A percentile compares a stretch with the other conserved stretches of the same genome.
These are phyloP conservation scores for Lentinula raphanica DNA, from an alignment of 768 basidiomycete genomes.

Conservation along the genomic window DNA sequence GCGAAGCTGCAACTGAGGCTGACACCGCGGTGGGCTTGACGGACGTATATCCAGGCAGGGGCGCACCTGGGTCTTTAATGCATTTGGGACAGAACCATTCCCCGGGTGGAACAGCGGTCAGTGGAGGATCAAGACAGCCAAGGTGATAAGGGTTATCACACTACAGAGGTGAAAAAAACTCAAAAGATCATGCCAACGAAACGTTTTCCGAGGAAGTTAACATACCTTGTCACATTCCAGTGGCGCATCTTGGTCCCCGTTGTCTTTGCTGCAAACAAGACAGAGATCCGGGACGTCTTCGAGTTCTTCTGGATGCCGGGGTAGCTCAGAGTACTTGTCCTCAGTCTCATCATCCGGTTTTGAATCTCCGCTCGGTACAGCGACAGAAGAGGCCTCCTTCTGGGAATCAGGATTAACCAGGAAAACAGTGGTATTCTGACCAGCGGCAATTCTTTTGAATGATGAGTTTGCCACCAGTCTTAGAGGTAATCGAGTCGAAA, in stretches of 20 bases:
- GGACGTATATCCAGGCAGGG: slow-evolving; percentile 20
- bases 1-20: not conserved
- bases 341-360: slow-evolving; percentile 19
- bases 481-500: not conserved
- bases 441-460: slow-evolving; percentile 68
- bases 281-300: slow-evolving; percentile 61
- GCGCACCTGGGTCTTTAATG: slow-evolving; percentile 49
- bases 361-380: not conserved
- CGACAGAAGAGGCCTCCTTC: not conserved
- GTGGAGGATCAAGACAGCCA: slow-evolving; percentile 73
- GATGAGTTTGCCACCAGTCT: not conserved
- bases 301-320: slow-evolving; percentile 74
- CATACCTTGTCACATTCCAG: slow-evolving; percentile 89
- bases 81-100: slow-evolving; percentile 92
- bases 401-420: slow-evolving; percentile 53
- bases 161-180: slow-evolving; percentile 29
- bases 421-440: slow-evolving; percentile 83
- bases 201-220: not conserved
- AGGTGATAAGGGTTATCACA: slow-evolving; percentile 90
- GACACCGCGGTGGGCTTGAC: slow-evolving; percentile 9
- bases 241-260: slow-evolving; percentile 66
- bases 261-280: slow-evolving; percentile 63
- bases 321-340: slow-evolving; percentile 70
- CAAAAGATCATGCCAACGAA: not conserved
- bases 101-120: slow-evolving; percentile 74